Base-by-base conservation (phyloP, 129 eudicot genomes). In the Flaveria trinervia region DNA sequence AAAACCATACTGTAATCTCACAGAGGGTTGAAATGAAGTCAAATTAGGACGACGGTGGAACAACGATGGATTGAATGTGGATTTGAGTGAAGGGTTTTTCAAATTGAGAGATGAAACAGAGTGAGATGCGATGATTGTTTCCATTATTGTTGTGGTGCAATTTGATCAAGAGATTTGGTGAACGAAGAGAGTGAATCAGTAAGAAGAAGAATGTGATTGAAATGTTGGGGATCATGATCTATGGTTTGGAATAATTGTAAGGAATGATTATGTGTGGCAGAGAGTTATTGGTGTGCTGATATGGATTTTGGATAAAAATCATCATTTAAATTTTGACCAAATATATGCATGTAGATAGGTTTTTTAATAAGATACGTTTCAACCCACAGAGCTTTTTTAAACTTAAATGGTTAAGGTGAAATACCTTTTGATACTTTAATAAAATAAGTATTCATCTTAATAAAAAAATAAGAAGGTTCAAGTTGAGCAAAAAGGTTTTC, bases 121-220 rank as follows among this genome's bases (percentile, higher is more conserved):
- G 80, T 80, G 84, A 68, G 75, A 66, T 73, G 80, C 15, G 80
- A 80, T 80, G 51, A 74, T 36, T 18, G 84, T 74, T 68, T 80
- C 84, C 84, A 80, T 80, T 15, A 22, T 12, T 22, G 46, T 36
- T 26, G 10, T 11, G 54, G 22, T 45, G 23, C 46, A 33, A 50
- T 51, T 66, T 80, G 79, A 68, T 74, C 45, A 45, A 67, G 44
- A 54, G 22, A 48, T 10, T 7, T 1, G 57, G 55, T 3, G 73
- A 33, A 20, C 33, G 16, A 26, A 14, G 26, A 51, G 30, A 25
- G 22, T 69, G 70, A 7, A 45, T n/a, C 25, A 22, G 52, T 46
- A 59, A 9, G 5, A 28, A 46, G 9, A 22, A 9, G 36, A 69
- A 57, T 69, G 69, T n/a, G 77, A 62, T 62, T 46, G 77, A 50